Evolutionary conservation across 2,329 filamentous ascomycete species (phyloP).

Genomic region (Aspergillus sp.): DNA sequence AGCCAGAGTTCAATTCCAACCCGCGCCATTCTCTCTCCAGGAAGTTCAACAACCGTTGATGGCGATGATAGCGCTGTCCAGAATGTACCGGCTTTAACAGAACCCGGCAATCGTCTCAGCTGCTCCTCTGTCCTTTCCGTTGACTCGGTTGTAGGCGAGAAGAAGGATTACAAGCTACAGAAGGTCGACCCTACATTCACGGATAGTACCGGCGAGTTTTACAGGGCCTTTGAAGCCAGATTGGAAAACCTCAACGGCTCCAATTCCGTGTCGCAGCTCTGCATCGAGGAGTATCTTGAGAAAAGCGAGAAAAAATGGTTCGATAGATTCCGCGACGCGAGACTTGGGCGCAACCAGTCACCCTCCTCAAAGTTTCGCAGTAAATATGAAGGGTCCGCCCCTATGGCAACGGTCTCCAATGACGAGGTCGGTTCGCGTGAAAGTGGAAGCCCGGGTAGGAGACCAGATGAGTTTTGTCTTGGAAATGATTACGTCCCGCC

Average conservation of each 20-base stretch:
- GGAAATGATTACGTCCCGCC: constrained; percentile 58
- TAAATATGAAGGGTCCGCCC: constrained; percentile 35
- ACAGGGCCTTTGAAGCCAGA: constrained; percentile 57
- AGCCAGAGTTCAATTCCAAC: constrained; percentile 26
- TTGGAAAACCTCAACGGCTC: constrained; percentile 56
- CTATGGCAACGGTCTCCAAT: constrained; percentile 42
- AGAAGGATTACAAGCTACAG: constrained; percentile 63
- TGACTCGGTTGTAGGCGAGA: constrained; percentile 59
- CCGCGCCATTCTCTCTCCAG: constrained; percentile 24
- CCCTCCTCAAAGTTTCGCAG: constrained; percentile 34
- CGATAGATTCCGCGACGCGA: constrained; percentile 57
- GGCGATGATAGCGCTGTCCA: constrained; percentile 34
- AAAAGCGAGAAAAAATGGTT: constrained; percentile 70
- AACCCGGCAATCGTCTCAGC: constrained; percentile 35
- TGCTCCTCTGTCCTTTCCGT: constrained; percentile 54
- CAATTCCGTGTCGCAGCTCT: constrained; percentile 59
- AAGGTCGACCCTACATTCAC: constrained; percentile 69
- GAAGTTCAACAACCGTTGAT: constrained; percentile 31
- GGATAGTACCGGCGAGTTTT: constrained; percentile 63
- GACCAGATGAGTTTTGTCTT: constrained; percentile 57
- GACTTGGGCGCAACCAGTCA: constrained; percentile 53
- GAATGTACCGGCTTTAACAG: constrained; percentile 25
- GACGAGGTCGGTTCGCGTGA: constrained; percentile 36
- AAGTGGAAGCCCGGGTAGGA: constrained; percentile 36
- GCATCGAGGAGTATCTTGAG: constrained; percentile 65